Percentiles rank a stretch among this genome's conserved stretches.
These are phyloP conservation scores for Shiraia bambusicola DNA, from an alignment of 2,329 filamentous ascomycete species.

Conservation along the genomic window DNA sequence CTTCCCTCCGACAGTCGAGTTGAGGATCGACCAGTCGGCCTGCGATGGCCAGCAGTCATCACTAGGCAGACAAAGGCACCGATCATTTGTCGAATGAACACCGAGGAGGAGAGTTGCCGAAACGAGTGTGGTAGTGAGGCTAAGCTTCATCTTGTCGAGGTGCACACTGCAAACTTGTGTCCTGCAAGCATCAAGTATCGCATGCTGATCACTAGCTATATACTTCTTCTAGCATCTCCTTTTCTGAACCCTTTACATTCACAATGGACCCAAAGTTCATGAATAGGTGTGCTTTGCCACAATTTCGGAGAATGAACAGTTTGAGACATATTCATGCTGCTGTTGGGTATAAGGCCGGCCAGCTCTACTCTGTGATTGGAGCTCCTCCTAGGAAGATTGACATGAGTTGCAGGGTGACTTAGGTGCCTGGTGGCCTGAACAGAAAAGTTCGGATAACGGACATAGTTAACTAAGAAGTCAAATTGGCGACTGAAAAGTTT, in stretches of 20 bases:
- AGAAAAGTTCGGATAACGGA: too few species aligned
- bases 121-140: constrained; percentile 11
- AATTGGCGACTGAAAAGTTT: too few species aligned
- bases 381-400: background rate
- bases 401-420: too few species aligned
- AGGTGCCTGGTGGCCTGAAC: too few species aligned
- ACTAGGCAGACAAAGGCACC: constrained; percentile 26
- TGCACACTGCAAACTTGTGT: background rate
- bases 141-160: constrained; percentile 11
- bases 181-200: background rate
- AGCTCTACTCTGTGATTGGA: background rate
- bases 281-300: background rate
- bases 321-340: background rate
- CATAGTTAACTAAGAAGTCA: too few species aligned
- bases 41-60: constrained; percentile 42
- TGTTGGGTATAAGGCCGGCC: background rate
- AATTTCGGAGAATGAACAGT: constrained; percentile 3
- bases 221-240: background rate
- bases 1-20: constrained; percentile 42
- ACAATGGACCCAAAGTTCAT: background rate
- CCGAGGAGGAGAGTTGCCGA: constrained; percentile 6
- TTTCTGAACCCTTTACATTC: background rate
- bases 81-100: constrained; percentile 2
- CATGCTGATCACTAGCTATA: background rate
- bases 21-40: constrained; percentile 38